A percentile compares a stretch with the other conserved stretches of the same genome.
phyloP scores from a whole-genome alignment of 2,329 filamentous ascomycete species.

The Dactylellina drechsleri region DNA sequence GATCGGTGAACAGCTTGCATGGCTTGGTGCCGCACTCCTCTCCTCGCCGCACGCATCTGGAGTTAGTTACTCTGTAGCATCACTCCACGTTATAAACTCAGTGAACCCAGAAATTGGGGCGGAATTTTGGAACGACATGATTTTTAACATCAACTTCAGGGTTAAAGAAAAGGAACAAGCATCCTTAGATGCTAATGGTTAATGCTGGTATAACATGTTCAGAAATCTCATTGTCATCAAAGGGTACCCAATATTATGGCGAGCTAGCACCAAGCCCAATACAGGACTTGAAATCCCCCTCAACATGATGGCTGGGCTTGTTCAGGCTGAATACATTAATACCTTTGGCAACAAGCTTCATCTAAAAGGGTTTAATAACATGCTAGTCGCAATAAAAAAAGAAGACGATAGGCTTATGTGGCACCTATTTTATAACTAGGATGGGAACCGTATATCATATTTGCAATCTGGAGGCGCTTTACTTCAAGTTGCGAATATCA shows the following conservation, averaged over 20 bases:
- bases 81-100: neutral
- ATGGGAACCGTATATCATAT: slow-evolving; percentile 32
- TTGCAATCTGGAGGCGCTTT: too few relatives aligned
- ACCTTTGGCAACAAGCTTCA: slow-evolving; percentile 52
- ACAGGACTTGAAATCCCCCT: slow-evolving; percentile 57
- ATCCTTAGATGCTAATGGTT: neutral
- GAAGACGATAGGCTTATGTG: slow-evolving; percentile 49
- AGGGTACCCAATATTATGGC: slow-evolving; percentile 52
- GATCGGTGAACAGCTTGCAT: slow-evolving; percentile 61
- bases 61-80: slow-evolving; percentile 37
- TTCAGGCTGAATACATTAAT: slow-evolving; percentile 11
- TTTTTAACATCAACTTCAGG: slow-evolving; percentile 28
- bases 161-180: slow-evolving; percentile 14
- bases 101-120: neutral
- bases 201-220: slow-evolving; percentile 33
- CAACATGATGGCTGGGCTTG: slow-evolving; percentile 57
- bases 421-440: slow-evolving; percentile 55
- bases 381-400: slow-evolving; percentile 48
- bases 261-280: slow-evolving; percentile 1
- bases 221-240: neutral
- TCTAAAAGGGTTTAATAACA: slow-evolving; percentile 56
- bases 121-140: too few relatives aligned
- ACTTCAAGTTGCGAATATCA: too few relatives aligned
- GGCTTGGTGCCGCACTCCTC: slow-evolving; percentile 60
- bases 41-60: slow-evolving; percentile 55